phyloP scores from a whole-genome alignment of 164 flowering plant genomes.

The Magnolia kwangsiensis region DNA sequence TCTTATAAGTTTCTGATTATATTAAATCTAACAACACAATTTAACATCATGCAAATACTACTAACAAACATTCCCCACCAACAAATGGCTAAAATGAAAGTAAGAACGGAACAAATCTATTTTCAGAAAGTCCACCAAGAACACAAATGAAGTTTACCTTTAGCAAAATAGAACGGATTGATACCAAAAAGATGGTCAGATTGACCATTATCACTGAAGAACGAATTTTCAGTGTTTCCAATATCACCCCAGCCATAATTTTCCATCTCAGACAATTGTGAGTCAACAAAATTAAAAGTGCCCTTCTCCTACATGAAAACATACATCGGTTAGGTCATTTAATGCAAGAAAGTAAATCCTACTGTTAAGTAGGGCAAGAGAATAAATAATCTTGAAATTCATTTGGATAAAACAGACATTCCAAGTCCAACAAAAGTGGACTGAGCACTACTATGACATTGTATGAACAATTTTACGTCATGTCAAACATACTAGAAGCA shows the following conservation, averaged over 20 bases:
- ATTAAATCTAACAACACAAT: too few species aligned
- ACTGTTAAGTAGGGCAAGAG: not conserved
- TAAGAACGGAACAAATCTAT: not conserved
- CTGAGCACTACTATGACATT: too few species aligned
- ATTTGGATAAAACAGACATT: not conserved
- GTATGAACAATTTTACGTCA: too few species aligned
- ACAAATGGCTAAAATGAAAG: too few species aligned
- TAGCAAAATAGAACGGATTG: constrained; percentile 68
- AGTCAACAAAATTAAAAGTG: constrained; percentile 8
- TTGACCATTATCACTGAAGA: constrained; percentile 18
- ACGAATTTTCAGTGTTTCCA: constrained; percentile 13
- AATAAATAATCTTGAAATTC: not conserved
- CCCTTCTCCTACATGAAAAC: constrained; percentile 21
- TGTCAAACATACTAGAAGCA: too few species aligned
- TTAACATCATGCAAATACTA: too few species aligned
- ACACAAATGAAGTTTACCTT: constrained; percentile 34
- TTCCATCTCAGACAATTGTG: constrained; percentile 39
- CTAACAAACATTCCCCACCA: too few species aligned
- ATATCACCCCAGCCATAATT: constrained; percentile 72
- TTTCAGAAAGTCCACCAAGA: not conserved
- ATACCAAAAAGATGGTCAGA: constrained; percentile 63
- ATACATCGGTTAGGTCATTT: not conserved
- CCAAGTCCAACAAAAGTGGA: too few species aligned
- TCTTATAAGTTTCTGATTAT: too few species aligned
- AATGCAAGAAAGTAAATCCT: not conserved